Evolutionary conservation across 202 grass and related monocot genomes (phyloP).

Genomic region (Setaria viridis): DNA sequence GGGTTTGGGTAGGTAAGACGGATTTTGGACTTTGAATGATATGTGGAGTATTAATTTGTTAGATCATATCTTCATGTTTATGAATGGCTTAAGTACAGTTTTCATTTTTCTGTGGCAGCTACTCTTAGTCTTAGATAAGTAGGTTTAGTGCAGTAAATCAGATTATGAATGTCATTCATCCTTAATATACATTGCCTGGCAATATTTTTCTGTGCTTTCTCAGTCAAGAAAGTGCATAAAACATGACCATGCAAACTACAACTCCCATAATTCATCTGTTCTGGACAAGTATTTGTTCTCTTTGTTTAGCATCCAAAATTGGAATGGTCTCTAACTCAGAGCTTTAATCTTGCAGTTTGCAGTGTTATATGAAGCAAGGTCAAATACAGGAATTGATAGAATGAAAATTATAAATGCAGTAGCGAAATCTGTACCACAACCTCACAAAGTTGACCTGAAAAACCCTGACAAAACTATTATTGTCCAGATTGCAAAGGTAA

Average conservation of each 20-base stretch:
- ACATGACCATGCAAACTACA: neutral
- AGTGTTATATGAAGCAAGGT: constrained; percentile 88
- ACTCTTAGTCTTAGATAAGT: neutral
- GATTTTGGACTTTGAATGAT: neutral
- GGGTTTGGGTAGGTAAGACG: neutral
- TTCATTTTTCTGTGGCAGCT: constrained; percentile 25
- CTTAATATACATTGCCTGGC: neutral
- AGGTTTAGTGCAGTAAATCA: neutral
- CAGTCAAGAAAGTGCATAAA: constrained; percentile 11
- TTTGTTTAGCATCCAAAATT: constrained; percentile 32
- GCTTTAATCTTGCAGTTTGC: constrained; percentile 73
- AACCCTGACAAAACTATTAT: constrained; percentile 91
- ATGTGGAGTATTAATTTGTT: neutral
- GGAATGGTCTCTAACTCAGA: constrained; percentile 18
- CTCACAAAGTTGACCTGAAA: constrained; percentile 95
- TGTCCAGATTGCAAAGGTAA: constrained; percentile 93
- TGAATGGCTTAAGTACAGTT: neutral
- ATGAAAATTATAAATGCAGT: constrained; percentile 98
- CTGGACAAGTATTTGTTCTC: neutral
- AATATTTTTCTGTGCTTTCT: constrained; percentile 12
- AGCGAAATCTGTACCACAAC: constrained; percentile 83
- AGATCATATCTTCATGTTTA: neutral
- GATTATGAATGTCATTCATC: constrained; percentile 8
- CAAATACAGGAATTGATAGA: constrained; percentile 93
- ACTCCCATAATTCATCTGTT: neutral